These are phyloP conservation scores for Hirschfeldia incana DNA, from an alignment of 345 rosid species.

Conservation along the genomic window DNA sequence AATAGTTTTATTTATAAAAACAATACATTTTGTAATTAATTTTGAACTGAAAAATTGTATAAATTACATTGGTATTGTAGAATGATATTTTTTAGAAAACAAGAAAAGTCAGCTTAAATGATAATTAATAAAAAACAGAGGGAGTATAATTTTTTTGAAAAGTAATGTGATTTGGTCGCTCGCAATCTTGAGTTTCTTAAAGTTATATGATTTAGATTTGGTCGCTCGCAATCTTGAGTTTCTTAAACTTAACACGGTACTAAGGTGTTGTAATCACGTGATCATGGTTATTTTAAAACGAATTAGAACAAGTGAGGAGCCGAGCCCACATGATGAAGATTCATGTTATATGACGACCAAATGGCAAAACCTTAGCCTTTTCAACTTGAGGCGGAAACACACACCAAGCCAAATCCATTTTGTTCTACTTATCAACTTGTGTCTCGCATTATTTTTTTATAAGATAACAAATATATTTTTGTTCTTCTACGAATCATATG, in stretches of 20 bases:
- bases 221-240: neutral
- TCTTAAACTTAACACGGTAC: neutral
- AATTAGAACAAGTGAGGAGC: constrained; percentile 17
- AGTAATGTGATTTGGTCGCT: too few species aligned
- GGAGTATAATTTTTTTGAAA: too few species aligned
- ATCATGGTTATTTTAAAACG: neutral
- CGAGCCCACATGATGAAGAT: constrained; percentile 20
- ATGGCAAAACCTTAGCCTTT: constrained; percentile 9
- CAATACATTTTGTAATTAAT: too few species aligned
- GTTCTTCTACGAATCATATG: neutral
- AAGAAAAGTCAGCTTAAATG: too few species aligned
- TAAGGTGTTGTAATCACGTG: neutral
- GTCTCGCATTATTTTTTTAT: constrained; percentile 14
- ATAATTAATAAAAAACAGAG: too few species aligned
- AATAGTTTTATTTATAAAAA: too few species aligned
- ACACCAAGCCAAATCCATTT: constrained; percentile 16
- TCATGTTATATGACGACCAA: constrained; percentile 26
- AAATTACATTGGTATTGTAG: too few species aligned
- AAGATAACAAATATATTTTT: neutral
- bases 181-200: neutral
- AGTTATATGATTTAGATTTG: too few species aligned
- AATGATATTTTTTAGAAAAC: too few species aligned
- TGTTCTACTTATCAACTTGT: constrained; percentile 27
- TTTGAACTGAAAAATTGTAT: too few species aligned
- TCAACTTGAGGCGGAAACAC: constrained; percentile 25